Percentiles rank a stretch among this genome's conserved stretches.
Conservation (phyloP, 768 basidiomycete genomes). For the Suillus brevipes region DNA sequence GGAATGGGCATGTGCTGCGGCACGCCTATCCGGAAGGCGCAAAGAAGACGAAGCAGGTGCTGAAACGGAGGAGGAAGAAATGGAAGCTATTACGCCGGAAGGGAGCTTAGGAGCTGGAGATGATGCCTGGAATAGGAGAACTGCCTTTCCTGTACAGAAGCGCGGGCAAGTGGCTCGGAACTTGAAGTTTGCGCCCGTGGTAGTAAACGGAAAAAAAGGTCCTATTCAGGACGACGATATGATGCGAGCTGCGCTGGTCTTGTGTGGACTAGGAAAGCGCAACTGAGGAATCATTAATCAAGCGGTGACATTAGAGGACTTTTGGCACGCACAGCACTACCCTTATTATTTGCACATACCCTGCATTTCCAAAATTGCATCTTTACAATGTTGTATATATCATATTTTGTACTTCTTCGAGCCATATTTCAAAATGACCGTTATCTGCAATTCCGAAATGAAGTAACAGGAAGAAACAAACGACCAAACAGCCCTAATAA, state of each 20-base stretch:
- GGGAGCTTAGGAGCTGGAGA: conserved; percentile 50
- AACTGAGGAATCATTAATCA: neutral
- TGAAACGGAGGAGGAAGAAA: conserved; percentile 63
- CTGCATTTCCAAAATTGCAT: conserved; percentile 8
- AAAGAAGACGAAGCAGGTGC: conserved; percentile 29
- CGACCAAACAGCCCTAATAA: neutral
- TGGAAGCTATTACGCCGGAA: conserved; percentile 65
- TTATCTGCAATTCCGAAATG: neutral
- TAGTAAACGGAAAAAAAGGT: conserved; percentile 14
- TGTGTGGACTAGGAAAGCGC: conserved; percentile 54
- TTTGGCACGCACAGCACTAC: conserved; percentile 3
- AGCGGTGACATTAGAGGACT: neutral
- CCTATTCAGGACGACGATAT: conserved; percentile 56
- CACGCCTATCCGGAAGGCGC: conserved; percentile 44
- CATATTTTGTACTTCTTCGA: neutral
- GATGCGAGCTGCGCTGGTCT: conserved; percentile 67
- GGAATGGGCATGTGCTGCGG: conserved; percentile 41
- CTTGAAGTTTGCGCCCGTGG: neutral
- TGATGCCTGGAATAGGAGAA: conserved; percentile 33
- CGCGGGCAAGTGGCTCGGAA: conserved; percentile 7
- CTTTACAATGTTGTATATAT: conserved; percentile 1
- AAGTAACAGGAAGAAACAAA: neutral
- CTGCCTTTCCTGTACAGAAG: conserved; percentile 1
- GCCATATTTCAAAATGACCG: neutral
- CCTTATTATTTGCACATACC: conserved; percentile 3